Evolutionary conservation across 1,284 basidiomycete species (phyloP), one percentile per base, ranked within the genome.

Genomic region (Fomes fomentarius): DNA sequence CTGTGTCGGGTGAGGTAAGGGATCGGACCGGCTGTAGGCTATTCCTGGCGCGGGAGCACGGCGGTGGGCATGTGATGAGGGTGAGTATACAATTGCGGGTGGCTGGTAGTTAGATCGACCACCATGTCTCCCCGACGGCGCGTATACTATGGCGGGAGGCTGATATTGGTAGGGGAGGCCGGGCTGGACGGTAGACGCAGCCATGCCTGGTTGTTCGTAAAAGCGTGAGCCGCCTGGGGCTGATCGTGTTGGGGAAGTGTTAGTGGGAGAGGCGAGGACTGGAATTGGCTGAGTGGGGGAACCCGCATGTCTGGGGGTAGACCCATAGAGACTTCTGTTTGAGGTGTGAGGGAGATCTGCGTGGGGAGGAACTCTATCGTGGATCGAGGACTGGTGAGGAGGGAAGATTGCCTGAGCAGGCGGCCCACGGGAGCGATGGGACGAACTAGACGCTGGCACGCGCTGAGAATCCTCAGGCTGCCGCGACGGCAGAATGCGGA

Each of bases 101-200:
- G 71, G 71, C 31, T 68, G 64, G 56, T 72, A 71, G 19, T 58
- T 60, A 3, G 67, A 63, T 24, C 62, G 60, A 15, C 58, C 54
- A 42, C 58, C 54, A 42, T 69, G 66, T 34, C 67, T 58, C 17
- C 66, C 65, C 1, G 71, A 71, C 0, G 71, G 71, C 1, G 71
- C 71, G 51, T 73, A 72, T 28, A 72, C 62, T 43, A 72, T 73
- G 24, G 68, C 63, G 9, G 71, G 71, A 4, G 70, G 71, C 3
- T 63, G 52, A 52, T 69, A 71, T 19, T 50, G 39, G 54, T 71
- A 70, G 5, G 68, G 65, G 4, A 69, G 63, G 9, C 65, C 61
- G 19, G 66, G 60, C 39, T 56, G 63, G 10, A 47, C 55, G 30
- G 60, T 59, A 1, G 66, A 60, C 15, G 62, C 52, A 24, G 53